phyloP scores from a whole-genome alignment of 208 protist genomes.

The Willaertia magna region DNA sequence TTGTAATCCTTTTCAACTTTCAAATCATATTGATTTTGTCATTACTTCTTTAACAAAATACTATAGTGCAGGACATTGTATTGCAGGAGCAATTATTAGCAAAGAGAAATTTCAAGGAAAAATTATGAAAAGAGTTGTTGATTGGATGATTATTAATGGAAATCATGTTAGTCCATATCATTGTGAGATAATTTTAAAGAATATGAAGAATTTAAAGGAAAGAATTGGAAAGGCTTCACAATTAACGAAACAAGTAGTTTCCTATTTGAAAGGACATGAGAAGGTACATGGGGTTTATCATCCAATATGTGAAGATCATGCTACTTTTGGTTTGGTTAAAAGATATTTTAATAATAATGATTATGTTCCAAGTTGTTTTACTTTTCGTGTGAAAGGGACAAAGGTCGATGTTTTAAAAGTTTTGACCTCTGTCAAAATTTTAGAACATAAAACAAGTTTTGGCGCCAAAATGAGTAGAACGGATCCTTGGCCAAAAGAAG shows the following conservation, averaged over 20 bases:
- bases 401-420: background rate
- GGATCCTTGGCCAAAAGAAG: constrained; percentile 5
- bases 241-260: background rate
- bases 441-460: constrained; percentile 8
- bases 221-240: background rate
- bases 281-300: background rate
- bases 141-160: constrained; percentile 5
- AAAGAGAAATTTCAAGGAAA: background rate
- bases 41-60: background rate
- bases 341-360: background rate
- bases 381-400: background rate
- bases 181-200: background rate
- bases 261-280: background rate
- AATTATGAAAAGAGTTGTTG: background rate
- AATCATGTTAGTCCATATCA: background rate
- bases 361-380: background rate
- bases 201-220: background rate
- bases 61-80: background rate
- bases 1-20: background rate
- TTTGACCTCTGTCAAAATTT: background rate
- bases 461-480: background rate
- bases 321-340: background rate
- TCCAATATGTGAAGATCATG: background rate
- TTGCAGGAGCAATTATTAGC: background rate
- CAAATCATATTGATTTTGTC: background rate